phyloP scores from a whole-genome alignment of 768 basidiomycete species.

The Tulasnella sp. region DNA sequence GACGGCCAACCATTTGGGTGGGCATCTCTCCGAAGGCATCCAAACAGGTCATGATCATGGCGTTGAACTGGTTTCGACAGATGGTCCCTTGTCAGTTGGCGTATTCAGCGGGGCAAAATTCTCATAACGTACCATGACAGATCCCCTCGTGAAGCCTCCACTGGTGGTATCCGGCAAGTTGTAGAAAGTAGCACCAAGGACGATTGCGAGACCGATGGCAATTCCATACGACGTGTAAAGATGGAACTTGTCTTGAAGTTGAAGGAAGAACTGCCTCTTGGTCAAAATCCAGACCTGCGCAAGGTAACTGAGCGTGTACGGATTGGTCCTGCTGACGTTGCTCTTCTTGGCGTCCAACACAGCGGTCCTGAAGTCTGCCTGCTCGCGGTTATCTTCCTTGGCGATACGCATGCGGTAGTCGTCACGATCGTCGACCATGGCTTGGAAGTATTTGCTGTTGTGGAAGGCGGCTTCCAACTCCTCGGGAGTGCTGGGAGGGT shows the following conservation, averaged over 20 bases:
- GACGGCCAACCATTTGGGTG: conserved; percentile 73
- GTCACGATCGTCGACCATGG: conserved; percentile 47
- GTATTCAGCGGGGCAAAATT: not conserved
- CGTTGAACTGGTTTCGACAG: conserved; percentile 37
- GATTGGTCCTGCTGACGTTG: conserved; percentile 70
- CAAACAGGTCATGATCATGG: conserved; percentile 60
- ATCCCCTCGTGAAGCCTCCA: conserved; percentile 84
- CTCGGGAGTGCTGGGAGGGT: conserved; percentile 61
- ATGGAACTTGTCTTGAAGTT: conserved; percentile 71
- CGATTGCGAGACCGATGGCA: conserved; percentile 54
- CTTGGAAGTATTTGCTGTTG: conserved; percentile 44
- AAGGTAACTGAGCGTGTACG: conserved; percentile 75
- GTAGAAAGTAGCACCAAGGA: conserved; percentile 71
- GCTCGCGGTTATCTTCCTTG: conserved; percentile 45
- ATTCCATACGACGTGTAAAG: conserved; percentile 60
- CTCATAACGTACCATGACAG: conserved; percentile 61
- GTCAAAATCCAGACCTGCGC: conserved; percentile 70
- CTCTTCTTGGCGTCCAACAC: conserved; percentile 73
- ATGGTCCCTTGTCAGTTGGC: not conserved
- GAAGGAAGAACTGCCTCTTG: conserved; percentile 66
- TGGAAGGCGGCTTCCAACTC: conserved; percentile 62
- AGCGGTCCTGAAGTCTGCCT: conserved; percentile 71
- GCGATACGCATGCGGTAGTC: conserved; percentile 64
- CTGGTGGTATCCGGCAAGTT: conserved; percentile 65
- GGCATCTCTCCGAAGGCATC: conserved; percentile 76